phyloP scores from a whole-genome alignment of 805 yeast species.

The Kodamaea hsintzibuensis region DNA sequence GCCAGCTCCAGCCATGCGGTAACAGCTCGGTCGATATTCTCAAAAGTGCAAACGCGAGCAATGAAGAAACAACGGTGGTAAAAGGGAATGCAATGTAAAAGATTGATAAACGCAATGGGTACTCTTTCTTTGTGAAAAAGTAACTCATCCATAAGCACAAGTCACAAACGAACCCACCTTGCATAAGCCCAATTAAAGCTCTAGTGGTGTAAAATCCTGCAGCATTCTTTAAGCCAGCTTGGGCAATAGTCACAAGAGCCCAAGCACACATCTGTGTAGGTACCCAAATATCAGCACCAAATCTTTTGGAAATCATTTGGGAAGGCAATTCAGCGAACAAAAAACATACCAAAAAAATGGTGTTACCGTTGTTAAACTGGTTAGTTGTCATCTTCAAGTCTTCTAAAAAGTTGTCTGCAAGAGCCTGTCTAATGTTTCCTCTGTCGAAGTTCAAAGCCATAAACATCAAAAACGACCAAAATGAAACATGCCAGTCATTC shows the following conservation, averaged over 20 bases:
- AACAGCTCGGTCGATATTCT: slow-evolving; percentile 40
- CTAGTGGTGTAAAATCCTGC: slow-evolving; percentile 29
- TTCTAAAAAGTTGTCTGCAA: slow-evolving; percentile 22
- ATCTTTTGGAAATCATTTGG: slow-evolving; percentile 59
- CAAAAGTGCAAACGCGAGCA: slow-evolving; percentile 23
- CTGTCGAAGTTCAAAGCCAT: slow-evolving; percentile 26
- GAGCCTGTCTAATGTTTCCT: slow-evolving; percentile 26
- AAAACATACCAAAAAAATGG: slow-evolving; percentile 54
- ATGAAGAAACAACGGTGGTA: slow-evolving; percentile 19
- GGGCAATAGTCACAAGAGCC: slow-evolving; percentile 27
- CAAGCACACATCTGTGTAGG: slow-evolving; percentile 28
- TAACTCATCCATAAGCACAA: slow-evolving; percentile 34
- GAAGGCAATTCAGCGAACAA: slow-evolving; percentile 63
- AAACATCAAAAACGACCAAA: slow-evolving; percentile 51
- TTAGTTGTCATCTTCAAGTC: slow-evolving; percentile 51
- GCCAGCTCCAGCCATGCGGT: slow-evolving; percentile 63
- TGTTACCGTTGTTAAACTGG: slow-evolving; percentile 60
- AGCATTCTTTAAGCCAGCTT: slow-evolving; percentile 25
- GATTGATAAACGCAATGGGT: slow-evolving; percentile 23
- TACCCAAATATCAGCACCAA: slow-evolving; percentile 52
- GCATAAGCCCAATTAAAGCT: slow-evolving; percentile 31
- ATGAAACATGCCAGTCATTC: slow-evolving; percentile 52
- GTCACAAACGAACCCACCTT: slow-evolving; percentile 38
- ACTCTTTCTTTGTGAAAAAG: slow-evolving; percentile 34
- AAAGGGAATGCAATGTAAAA: slow-evolving; percentile 27